Evolutionary conservation across 2,329 filamentous ascomycete genomes (phyloP).

Genomic region (Zasmidium cellare): DNA sequence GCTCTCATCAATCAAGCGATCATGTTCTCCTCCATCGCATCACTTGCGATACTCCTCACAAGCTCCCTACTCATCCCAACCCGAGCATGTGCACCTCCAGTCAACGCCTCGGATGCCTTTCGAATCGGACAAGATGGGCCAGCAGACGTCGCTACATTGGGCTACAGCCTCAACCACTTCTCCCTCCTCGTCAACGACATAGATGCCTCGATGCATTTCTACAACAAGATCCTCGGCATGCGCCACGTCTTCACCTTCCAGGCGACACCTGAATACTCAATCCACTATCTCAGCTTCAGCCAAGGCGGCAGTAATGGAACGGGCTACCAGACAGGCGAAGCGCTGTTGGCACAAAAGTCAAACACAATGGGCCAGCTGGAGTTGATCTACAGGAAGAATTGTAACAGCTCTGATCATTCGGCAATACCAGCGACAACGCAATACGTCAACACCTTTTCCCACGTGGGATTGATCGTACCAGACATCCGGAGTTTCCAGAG

Average conservation of each 20-base stretch:
- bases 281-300: neutral
- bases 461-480: neutral
- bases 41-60: no score
- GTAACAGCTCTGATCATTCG: neutral
- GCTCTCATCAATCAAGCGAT: no score
- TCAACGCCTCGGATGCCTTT: no score
- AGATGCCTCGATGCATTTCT: neutral
- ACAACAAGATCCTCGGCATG: neutral
- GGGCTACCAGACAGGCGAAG: neutral
- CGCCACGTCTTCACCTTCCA: neutral
- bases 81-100: no score
- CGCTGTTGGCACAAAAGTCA: neutral
- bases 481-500: neutral
- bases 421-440: neutral
- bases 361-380: no score
- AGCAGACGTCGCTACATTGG: neutral
- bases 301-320: neutral
- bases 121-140: neutral
- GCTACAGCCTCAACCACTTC: neutral
- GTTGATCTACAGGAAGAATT: neutral
- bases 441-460: neutral
- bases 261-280: neutral
- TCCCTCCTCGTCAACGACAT: neutral
- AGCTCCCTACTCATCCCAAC: no score
- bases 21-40: no score